Percentiles rank a stretch among this genome's conserved stretches.
These are phyloP conservation scores for Bacterosira constricta DNA, from an alignment of 108 stramenopile species.

Conservation along the genomic window DNA sequence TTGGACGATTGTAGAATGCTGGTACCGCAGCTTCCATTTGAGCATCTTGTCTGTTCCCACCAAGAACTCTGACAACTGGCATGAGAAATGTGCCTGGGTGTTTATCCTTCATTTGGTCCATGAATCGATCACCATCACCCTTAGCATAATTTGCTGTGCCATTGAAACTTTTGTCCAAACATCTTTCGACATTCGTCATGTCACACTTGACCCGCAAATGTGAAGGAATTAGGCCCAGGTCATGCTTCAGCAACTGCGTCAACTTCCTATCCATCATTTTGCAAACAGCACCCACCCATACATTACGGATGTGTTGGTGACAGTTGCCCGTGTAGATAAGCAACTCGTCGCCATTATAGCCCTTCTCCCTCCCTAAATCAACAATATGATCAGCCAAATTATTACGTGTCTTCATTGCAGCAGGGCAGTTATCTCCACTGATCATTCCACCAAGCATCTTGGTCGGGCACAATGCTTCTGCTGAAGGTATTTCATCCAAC, in stretches of 20 bases:
- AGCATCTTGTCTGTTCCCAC: constrained; percentile 15
- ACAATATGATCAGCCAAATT: no score
- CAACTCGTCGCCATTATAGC: no score
- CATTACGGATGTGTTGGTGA: not conserved
- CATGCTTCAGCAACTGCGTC: not conserved
- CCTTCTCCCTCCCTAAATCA: no score
- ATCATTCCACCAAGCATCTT: not conserved
- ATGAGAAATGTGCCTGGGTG: constrained; percentile 3
- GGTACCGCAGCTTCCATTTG: constrained; percentile 16
- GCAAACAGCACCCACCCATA: not conserved
- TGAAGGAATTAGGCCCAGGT: constrained; percentile 12
- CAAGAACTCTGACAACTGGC: not conserved
- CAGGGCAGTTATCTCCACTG: not conserved
- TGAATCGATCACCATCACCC: not conserved
- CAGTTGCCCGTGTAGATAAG: no score
- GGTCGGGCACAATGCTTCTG: not conserved
- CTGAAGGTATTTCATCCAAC: not conserved
- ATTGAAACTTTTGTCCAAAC: constrained; percentile 11
- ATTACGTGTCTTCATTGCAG: not conserved
- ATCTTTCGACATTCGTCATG: not conserved
- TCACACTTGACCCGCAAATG: constrained; percentile 19
- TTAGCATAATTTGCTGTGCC: constrained; percentile 1
- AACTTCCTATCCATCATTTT: not conserved
- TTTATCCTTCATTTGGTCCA: not conserved
- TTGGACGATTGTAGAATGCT: not conserved